Conservation (phyloP, 306 rosid species). For the Clitoria ternatea region DNA sequence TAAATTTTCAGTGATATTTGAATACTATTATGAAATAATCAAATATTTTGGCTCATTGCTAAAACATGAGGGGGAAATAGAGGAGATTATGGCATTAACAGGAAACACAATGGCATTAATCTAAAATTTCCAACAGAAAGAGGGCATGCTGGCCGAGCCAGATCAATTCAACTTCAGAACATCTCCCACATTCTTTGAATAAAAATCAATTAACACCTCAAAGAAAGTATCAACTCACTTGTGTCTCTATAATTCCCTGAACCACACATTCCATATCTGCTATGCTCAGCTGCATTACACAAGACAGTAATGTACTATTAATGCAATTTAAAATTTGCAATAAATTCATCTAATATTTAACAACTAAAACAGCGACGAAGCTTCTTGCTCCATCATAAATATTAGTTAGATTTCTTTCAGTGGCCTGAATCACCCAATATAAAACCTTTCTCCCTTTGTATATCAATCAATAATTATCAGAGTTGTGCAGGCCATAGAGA, state of each 20-base stretch:
- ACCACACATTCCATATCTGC: slow-evolving; percentile 81
- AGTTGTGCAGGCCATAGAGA: too few relatives aligned
- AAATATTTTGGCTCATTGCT: neutral
- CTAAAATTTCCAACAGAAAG: neutral
- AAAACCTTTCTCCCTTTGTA: too few relatives aligned
- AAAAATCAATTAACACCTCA: too few relatives aligned
- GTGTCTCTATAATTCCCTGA: slow-evolving; percentile 91
- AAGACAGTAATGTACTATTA: neutral
- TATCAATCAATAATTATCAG: too few relatives aligned
- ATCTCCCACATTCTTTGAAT: neutral
- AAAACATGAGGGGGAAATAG: neutral
- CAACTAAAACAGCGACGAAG: neutral
- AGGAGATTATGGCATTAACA: neutral
- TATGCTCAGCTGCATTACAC: slow-evolving; percentile 12
- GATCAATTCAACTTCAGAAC: neutral
- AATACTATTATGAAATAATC: neutral
- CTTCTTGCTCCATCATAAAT: neutral
- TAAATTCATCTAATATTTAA: too few relatives aligned
- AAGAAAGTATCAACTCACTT: slow-evolving; percentile 40
- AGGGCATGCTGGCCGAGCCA: neutral
- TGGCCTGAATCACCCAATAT: too few relatives aligned
- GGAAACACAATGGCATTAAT: neutral
- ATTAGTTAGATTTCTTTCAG: too few relatives aligned
- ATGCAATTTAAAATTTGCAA: neutral
- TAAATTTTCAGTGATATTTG: neutral